Base-by-base conservation (phyloP, 768 basidiomycete genomes). In the Neoboletus magnificus region DNA sequence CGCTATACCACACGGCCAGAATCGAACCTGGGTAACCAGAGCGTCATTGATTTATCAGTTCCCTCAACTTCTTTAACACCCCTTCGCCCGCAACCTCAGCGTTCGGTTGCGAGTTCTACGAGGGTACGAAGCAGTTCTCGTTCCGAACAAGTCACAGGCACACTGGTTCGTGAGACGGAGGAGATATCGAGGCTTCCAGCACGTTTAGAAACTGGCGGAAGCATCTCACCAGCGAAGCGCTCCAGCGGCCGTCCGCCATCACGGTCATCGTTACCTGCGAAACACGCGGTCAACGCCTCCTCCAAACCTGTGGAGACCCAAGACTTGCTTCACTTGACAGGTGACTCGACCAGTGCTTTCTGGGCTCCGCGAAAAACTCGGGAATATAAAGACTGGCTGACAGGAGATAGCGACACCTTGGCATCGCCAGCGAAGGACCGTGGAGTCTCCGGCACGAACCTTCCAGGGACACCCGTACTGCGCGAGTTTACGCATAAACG, bases 401-500 rank as follows among this genome's bases (percentile, higher is more conserved):
- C 91, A 18, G 90, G 90, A 10, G 80, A 81, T 51, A 81, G 83
- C 53, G 76, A 79, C 42, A 72, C 77, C n/a, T 42, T 56, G 7
- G 29, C 43, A 32, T 62, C 62, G 12, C 56, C 62, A 22, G 39
- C 35, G n/a, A 66, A 63, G 58, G 66, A 61, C 6, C 56, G 48
- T 50, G 55, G 37, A 33, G 22, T 52, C 23, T 49, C 58, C 23
- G 57, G 62, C n/a, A 41, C 47, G 23, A 55, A 67, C 25, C 45
- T 29, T 37, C 52, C 66, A 37, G 71, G 75, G 44, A 69, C 75
- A 22, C 80, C 85, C 4, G 73, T 86, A 30, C 70, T 89, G 48
- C 83, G 88, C 52, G 81, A 85, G 20, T 87, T 86, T 18, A 86
- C 86, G 22, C 82, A 83, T 65, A 90, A 89, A 71, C 82, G 86